Conservation (phyloP, 306 rosid genomes). For the Leucaena leucocephala region DNA sequence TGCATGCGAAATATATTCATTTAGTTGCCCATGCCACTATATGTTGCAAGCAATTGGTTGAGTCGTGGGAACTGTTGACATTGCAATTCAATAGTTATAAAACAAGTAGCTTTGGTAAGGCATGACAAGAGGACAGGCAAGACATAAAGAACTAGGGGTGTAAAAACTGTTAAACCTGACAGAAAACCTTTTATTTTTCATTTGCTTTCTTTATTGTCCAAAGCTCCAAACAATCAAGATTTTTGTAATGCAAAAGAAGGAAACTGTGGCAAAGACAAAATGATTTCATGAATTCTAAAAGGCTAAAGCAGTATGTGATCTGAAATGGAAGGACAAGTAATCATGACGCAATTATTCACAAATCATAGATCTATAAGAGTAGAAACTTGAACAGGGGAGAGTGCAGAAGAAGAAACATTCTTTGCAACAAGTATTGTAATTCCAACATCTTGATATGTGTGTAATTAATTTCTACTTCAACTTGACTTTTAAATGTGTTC, state of each 20-base stretch:
- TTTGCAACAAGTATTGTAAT: background rate
- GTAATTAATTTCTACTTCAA: background rate
- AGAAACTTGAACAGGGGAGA: constrained; percentile 5
- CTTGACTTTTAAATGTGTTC: constrained; percentile 12
- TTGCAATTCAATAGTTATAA: background rate
- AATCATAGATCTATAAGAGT: constrained; percentile 25
- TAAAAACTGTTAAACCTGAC: background rate
- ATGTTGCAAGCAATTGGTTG: background rate
- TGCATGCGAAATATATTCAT: background rate
- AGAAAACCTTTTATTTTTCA: background rate
- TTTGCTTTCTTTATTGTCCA: background rate
- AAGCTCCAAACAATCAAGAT: background rate
- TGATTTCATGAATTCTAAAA: constrained; percentile 6
- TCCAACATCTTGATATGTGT: constrained; percentile 7
- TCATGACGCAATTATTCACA: background rate
- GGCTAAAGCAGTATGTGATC: background rate
- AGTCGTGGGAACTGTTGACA: background rate
- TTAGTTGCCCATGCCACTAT: background rate
- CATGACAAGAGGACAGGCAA: background rate
- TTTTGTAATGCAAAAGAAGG: background rate
- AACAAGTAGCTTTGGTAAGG: background rate
- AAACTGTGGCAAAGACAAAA: constrained; percentile 15
- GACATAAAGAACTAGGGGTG: background rate
- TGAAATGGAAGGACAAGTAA: constrained; percentile 7
- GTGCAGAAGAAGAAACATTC: constrained; percentile 14